Base-by-base conservation (phyloP, 2,329 filamentous ascomycete species). In the Sordariomycetes sp. region DNA sequence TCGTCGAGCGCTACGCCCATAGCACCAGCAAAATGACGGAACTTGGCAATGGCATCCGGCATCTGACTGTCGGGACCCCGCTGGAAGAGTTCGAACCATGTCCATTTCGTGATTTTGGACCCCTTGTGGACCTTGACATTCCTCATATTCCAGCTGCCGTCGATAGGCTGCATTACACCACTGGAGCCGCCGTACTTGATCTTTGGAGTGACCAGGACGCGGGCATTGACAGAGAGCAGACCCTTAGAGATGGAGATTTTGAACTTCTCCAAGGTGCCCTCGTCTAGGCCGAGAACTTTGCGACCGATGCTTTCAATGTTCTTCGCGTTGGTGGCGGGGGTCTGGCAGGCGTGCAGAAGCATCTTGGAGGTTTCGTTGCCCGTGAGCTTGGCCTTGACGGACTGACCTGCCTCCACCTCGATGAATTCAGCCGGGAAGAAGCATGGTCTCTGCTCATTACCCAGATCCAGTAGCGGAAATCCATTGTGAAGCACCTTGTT, bases 201-300 rank as follows among this genome's bases (percentile, higher is more conserved):
- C 0, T 42, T 46, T 0, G 86, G 86, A 0, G 73, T 48, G 0
- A 46, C 27, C 9, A 31, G 19, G 4, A 31, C 70, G 6, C 87
- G 77, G 2, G 75, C 88, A 1, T 66, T 64, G 0, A 94, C 82
- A 0, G 82, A 82, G 21, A 94, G 63, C 21, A 94, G 66, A 2
- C 63, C 55, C 10, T 70, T 68, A 6, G 62, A 65, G 4, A 87
- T 68, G 2, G 58, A 57, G 39, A 93, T 64, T 5, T 79, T 79
- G 40, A 87, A 92, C 3, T 63, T 45, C 5, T 42, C 23, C n/a
- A 70, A 61, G 1, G 56, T 40, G 25, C 64, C 65, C 3, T 58
- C 52, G 28, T 75, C 68, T 3, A 86, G 63, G 3, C 71, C 70
- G 16, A 90, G 63, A 5, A 75, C 59, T 14, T 59, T 41, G 17